These are phyloP conservation scores for Metschnikowia similis DNA, from an alignment of 805 yeast species.

Conservation along the genomic window DNA sequence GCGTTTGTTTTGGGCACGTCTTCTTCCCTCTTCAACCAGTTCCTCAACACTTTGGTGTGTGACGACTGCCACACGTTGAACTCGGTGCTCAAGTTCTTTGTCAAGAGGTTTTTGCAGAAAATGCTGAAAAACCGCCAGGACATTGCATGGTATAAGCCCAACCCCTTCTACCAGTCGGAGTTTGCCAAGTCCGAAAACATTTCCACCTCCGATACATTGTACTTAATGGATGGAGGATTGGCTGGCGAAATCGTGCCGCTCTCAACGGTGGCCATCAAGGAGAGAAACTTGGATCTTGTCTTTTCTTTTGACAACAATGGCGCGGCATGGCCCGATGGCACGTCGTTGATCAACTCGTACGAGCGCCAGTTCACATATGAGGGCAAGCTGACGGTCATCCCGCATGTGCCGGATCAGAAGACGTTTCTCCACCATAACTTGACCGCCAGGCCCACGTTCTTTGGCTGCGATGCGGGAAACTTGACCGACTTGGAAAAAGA, in stretches of 20 bases:
- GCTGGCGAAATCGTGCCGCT: constrained; percentile 36
- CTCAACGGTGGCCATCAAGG: constrained; percentile 29
- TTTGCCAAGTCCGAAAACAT: constrained; percentile 25
- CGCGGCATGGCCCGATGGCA: constrained; percentile 34
- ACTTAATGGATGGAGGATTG: constrained; percentile 38
- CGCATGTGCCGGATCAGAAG: constrained; percentile 69
- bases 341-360: constrained; percentile 28
- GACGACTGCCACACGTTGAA: constrained; percentile 26
- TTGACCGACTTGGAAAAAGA: constrained; percentile 48
- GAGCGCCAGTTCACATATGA: constrained; percentile 34
- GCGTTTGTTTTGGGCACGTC: constrained; percentile 39
- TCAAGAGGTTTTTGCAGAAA: constrained; percentile 21
- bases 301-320: constrained; percentile 35
- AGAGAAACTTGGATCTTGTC: constrained; percentile 32
- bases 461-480: constrained; percentile 73
- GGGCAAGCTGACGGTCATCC: constrained; percentile 63
- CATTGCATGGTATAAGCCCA: constrained; percentile 33
- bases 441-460: constrained; percentile 69
- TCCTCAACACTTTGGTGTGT: constrained; percentile 32
- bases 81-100: constrained; percentile 22
- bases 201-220: constrained; percentile 27
- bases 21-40: constrained; percentile 36
- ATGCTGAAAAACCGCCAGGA: constrained; percentile 27
- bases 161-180: constrained; percentile 32
- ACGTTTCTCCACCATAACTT: constrained; percentile 59